Conservation (phyloP, 306 rosid genomes). For the Quercus cerris region DNA sequence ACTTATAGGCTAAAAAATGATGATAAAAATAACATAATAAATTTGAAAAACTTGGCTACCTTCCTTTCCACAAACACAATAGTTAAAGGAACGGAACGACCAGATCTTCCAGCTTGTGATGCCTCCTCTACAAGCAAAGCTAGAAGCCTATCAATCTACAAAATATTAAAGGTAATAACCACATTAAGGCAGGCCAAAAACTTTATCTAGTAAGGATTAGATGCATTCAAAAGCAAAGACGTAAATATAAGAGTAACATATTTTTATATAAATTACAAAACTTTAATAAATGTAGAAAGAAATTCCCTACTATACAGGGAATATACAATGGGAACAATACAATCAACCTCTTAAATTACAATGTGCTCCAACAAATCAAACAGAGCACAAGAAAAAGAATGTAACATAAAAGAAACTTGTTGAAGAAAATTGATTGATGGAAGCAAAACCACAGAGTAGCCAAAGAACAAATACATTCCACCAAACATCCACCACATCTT, state of each 20-base stretch:
- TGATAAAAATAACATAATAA: slow-evolving; percentile 6
- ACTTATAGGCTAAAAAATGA: slow-evolving; percentile 2
- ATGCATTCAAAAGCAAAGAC: background rate
- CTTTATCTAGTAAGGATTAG: background rate
- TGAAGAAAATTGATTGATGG: background rate
- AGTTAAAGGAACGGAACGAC: slow-evolving; percentile 70
- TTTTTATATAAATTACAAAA: no score
- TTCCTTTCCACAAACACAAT: slow-evolving; percentile 90
- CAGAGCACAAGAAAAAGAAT: no score
- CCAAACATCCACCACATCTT: background rate
- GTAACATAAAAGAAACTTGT: background rate
- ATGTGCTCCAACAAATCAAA: no score
- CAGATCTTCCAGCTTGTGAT: slow-evolving; percentile 61
- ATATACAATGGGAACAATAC: no score
- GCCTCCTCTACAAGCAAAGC: slow-evolving; percentile 79
- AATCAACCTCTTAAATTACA: no score
- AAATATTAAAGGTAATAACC: slow-evolving; percentile 17
- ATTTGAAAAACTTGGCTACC: slow-evolving; percentile 31
- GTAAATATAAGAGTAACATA: background rate
- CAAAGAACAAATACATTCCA: background rate
- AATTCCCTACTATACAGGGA: no score
- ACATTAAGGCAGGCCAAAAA: background rate
- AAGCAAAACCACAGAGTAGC: background rate
- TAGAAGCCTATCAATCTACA: slow-evolving; percentile 79
- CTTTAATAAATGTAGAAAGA: no score